phyloP scores from a whole-genome alignment of 2,329 filamentous ascomycete genomes.

The Aquanectria penicillioides region DNA sequence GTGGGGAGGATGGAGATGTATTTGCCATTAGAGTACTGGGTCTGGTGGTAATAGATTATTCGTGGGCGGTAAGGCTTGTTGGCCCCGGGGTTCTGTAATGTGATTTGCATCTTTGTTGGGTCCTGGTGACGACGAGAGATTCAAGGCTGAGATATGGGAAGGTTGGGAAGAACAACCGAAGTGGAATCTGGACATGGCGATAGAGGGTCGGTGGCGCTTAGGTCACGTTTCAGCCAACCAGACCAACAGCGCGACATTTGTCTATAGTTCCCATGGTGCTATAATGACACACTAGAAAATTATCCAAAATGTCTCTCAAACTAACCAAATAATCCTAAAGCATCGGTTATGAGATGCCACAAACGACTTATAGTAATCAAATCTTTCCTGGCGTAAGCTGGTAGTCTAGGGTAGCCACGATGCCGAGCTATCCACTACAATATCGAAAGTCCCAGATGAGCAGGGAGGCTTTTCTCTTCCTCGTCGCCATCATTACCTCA shows the following conservation, averaged over 20 bases:
- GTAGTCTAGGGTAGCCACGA: too few species aligned
- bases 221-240: not conserved
- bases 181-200: not conserved
- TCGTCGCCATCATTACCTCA: too few species aligned
- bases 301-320: too few species aligned
- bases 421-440: too few species aligned
- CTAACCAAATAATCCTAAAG: too few species aligned
- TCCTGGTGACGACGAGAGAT: not conserved
- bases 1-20: slow-evolving; percentile 63
- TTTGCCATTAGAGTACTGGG: slow-evolving; percentile 51
- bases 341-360: not conserved
- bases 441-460: too few species aligned
- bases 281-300: too few species aligned
- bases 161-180: not conserved
- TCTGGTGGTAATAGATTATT: slow-evolving; percentile 62
- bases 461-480: too few species aligned
- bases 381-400: too few species aligned
- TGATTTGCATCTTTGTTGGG: not conserved
- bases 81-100: not conserved
- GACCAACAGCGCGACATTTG: not conserved
- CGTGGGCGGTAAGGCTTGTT: slow-evolving; percentile 43
- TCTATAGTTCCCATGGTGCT: too few species aligned
- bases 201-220: not conserved
- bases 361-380: too few species aligned
- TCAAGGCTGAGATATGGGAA: not conserved